Evolutionary conservation across 768 basidiomycete species (phyloP).

Genomic region (Leucosporidium yakuticum): DNA sequence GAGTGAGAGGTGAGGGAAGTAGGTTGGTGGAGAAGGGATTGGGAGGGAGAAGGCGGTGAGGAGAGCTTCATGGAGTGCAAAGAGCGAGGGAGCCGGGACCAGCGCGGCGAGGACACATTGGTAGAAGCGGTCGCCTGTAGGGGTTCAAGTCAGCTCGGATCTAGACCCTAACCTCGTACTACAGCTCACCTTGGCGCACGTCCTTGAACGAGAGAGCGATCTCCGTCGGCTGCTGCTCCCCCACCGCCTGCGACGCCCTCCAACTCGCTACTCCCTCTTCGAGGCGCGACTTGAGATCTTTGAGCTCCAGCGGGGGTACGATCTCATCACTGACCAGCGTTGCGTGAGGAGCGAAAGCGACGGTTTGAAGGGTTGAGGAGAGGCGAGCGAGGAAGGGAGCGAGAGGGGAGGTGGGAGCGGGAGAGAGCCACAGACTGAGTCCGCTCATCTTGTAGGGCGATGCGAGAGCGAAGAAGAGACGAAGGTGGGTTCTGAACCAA

Average conservation of each 20-base stretch:
- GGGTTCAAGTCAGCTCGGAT: background rate
- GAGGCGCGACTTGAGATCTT: background rate
- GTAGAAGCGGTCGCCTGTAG: background rate
- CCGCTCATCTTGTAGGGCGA: background rate
- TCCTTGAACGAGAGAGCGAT: conserved; percentile 6
- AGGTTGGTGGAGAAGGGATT: conserved; percentile 2
- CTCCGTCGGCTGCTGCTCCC: too few species aligned
- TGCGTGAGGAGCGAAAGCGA: conserved; percentile 5
- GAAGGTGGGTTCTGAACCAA: too few species aligned
- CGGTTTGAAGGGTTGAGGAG: background rate
- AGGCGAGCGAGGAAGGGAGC: background rate
- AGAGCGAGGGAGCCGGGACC: background rate
- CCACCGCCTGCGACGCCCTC: background rate
- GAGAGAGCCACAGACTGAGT: conserved; percentile 11
- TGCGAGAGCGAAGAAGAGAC: too few species aligned
- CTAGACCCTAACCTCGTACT: background rate
- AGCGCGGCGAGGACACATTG: conserved; percentile 18
- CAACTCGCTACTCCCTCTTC: background rate
- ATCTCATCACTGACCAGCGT: conserved; percentile 14
- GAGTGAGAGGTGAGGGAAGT: conserved; percentile 21
- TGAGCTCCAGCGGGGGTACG: background rate
- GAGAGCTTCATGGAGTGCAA: conserved; percentile 4
- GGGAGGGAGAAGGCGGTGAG: conserved; percentile 1
- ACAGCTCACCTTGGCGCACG: conserved; percentile 1
- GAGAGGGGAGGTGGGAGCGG: background rate